A percentile compares a stretch with the other conserved stretches of the same genome.
These are phyloP conservation scores for Fusarium napiforme DNA, from an alignment of 2,329 filamentous ascomycete genomes.

Conservation along the genomic window DNA sequence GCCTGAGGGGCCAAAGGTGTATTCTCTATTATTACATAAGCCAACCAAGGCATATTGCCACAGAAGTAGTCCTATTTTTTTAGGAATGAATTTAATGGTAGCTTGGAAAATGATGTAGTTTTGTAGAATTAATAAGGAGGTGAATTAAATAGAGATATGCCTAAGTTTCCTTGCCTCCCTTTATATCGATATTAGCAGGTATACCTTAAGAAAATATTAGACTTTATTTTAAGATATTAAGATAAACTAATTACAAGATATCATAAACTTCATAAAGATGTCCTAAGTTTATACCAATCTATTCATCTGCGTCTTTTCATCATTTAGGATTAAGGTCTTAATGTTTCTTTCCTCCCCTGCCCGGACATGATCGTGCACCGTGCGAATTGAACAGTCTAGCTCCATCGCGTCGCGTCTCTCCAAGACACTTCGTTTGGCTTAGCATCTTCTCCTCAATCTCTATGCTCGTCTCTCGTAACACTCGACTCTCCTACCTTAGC, in stretches of 20 bases:
- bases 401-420: constrained; percentile 25
- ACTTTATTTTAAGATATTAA: background rate
- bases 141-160: background rate
- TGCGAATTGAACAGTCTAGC: constrained; percentile 8
- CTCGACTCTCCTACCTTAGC: background rate
- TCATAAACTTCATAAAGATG: background rate
- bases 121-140: background rate
- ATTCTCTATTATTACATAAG: background rate
- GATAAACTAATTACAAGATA: background rate
- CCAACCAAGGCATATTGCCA: background rate
- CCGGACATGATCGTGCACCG: background rate
- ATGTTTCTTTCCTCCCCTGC: background rate
- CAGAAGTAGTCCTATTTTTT: background rate
- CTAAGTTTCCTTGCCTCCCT: background rate
- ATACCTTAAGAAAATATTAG: background rate
- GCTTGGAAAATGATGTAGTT: background rate
- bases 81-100: background rate
- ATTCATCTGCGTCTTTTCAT: background rate
- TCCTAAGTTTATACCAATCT: background rate
- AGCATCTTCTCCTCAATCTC: constrained; percentile 4
- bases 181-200: background rate
- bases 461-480: background rate
- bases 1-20: background rate
- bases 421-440: constrained; percentile 2
- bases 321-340: background rate